Evolutionary conservation across 1,284 basidiomycete species (phyloP), one percentile per base, ranked within the genome.

Genomic region (Malassezia sympodialis): DNA sequence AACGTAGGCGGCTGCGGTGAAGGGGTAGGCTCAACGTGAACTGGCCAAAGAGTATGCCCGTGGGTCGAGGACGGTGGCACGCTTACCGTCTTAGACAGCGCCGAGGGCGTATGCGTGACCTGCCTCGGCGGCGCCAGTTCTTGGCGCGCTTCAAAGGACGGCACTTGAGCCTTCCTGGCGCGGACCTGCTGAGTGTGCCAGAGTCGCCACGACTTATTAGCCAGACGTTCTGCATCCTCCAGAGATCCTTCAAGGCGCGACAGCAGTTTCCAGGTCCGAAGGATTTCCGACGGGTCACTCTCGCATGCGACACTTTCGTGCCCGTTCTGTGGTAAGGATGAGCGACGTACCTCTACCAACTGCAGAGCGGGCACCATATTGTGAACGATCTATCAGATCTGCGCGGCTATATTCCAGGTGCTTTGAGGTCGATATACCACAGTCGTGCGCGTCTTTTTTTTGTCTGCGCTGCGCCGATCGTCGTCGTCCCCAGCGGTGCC

Each of bases 191-290:
- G 55, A 19, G 27, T 47, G 39, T 57, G 27, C 49, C 50, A 57
- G n/a, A 27, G 21, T 8, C 55, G 49, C 55, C 55, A 57, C 10
- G 55, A 52, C 15, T 39, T 37, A 43, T 57, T 47, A 19, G 42
- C 41, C 6, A 57, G 44, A 3, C 55, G 55, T 34, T 41, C 19
- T 8, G 55, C 26, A 30, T 44, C 32, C 21, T 39, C 23, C 12
- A 57, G 19, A 6, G 17, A 5, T 1, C 24, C 45, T 15, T 49
- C 31, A 11, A 57, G 39, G 3, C 46, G 34, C 8, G 23, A 42
- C 19, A 32, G 32, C 7, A 57, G 10, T 11, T 37, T 26, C 17
- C 31, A 31, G 40, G 51, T 52, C n/a, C 44, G 40, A 11, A 57
- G 27, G 1, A 57, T 15, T 17, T 45, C 27, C 6, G 10, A n/a